Conservation (phyloP, 2,329 filamentous ascomycete species). For the Scopulariopsis brevicaulis region DNA sequence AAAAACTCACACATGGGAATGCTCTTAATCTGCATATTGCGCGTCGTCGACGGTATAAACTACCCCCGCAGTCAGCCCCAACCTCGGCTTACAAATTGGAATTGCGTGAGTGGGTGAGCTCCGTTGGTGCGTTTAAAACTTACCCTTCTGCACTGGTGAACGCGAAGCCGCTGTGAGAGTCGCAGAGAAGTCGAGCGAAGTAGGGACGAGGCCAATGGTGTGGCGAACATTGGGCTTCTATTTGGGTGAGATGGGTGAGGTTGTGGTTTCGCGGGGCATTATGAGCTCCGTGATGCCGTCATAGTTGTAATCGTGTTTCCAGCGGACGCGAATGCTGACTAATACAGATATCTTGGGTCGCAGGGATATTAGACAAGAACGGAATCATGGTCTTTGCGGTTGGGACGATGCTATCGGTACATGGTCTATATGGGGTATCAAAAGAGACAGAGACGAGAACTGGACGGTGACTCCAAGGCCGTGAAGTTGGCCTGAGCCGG, state of each 20-base stretch:
- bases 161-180: not conserved
- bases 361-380: not conserved
- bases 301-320: not conserved
- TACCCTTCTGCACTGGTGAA: not conserved
- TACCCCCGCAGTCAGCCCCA: not conserved
- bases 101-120: not conserved
- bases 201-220: not conserved
- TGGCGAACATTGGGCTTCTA: not conserved
- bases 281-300: not conserved
- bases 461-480: not conserved
- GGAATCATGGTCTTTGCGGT: no score
- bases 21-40: constrained; percentile 5
- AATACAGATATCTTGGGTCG: not conserved
- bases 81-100: not conserved
- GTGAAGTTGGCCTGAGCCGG: not conserved
- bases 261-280: not conserved
- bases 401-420: no score
- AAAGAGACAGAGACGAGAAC: not conserved
- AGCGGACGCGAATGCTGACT: not conserved
- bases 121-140: not conserved
- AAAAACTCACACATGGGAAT: constrained; percentile 5
- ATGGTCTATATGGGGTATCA: not conserved
- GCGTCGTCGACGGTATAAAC: not conserved
- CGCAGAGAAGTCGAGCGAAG: not conserved
- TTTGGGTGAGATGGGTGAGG: not conserved